Evolutionary conservation across 208 protist species (phyloP), one percentile per base, ranked within the genome.

Genomic region (Trypanosomatidae sp.): DNA sequence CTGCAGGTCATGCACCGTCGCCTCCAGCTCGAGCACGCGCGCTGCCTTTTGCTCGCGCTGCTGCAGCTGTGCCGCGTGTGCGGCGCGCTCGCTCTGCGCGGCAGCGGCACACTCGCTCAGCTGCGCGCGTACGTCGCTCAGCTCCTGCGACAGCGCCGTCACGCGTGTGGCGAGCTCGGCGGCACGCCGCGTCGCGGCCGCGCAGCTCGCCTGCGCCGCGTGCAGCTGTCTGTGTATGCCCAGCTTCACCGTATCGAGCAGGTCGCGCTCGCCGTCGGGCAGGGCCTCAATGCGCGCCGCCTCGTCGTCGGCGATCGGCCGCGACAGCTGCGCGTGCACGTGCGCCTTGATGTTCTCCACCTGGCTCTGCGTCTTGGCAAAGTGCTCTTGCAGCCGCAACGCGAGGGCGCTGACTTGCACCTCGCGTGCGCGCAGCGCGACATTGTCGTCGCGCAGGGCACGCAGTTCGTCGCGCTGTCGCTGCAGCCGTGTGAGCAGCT

Each of bases 191-290:
- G 56, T 57, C 4, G 83, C 74, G 0, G 78, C 51, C 41, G 84
- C 59, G 20, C 59, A 50, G 1, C 61, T 76, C 0, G 70, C 69
- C 10, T 65, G 65, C 30, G 88, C 57, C 0, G 73, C 59, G 19
- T 71, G 71, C 3, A 92, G 30, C 43, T 88, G 83, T 11, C 73
- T 67, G 43, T 70, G 86, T 35, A 92, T 85, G 43, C 83, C 78
- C 13, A 88, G 64, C 45, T 92, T 92, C 4, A 88, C 64, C 1
- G 74, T 66, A 43, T 88, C 83, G 2, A 92, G 56, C 8, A 92
- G 40, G 48, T 92, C 83, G 0, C 83, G 64, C 53, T 88, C 53
- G 2, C 50, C 18, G 48, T 92, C 78, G 2, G 77, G 59, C 3
- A 85, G 44, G 1, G 53, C 58, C 19, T 88, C 71, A 40, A 92